Evolutionary conservation across 2,329 filamentous ascomycete genomes (phyloP).

Genomic region (Fusarium oxysporum): DNA sequence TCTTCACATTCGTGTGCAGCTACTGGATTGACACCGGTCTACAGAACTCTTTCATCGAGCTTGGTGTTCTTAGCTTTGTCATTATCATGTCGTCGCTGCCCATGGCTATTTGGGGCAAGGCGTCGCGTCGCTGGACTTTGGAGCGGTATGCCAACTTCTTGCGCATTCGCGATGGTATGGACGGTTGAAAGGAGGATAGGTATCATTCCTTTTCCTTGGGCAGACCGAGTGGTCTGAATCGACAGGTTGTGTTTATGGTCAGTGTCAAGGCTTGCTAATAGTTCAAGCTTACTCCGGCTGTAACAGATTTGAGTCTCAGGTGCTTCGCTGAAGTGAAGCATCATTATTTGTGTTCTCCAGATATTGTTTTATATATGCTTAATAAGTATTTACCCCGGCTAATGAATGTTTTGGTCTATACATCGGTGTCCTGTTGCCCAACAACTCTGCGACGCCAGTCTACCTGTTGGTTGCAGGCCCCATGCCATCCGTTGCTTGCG

Average conservation of each 20-base stretch:
- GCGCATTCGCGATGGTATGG: slow-evolving; percentile 58
- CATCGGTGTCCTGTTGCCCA: background rate
- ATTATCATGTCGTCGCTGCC: slow-evolving; percentile 63
- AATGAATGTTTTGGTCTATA: background rate
- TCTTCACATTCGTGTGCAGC: slow-evolving; percentile 64
- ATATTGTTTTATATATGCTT: background rate
- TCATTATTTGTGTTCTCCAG: background rate
- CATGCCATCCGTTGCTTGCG: no score
- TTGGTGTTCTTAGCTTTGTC: slow-evolving; percentile 62
- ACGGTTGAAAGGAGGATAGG: slow-evolving; percentile 22
- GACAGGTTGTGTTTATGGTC: background rate
- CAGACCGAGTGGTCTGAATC: background rate
- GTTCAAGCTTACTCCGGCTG: background rate
- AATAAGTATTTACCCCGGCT: background rate
- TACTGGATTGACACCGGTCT: slow-evolving; percentile 62
- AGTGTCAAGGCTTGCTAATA: background rate
- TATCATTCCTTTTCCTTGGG: background rate
- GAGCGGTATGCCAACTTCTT: slow-evolving; percentile 59
- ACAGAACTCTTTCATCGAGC: slow-evolving; percentile 62
- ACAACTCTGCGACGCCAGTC: background rate
- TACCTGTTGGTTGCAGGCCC: no score
- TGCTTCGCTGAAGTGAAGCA: background rate
- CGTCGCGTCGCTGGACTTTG: slow-evolving; percentile 60
- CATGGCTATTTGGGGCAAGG: slow-evolving; percentile 67
- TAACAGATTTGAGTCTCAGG: background rate